A percentile compares a stretch with the other conserved stretches of the same genome.
Evolutionary conservation across 192 early-diverging fungal species (phyloP).

Genomic region (Helicostylum pulchrum): DNA sequence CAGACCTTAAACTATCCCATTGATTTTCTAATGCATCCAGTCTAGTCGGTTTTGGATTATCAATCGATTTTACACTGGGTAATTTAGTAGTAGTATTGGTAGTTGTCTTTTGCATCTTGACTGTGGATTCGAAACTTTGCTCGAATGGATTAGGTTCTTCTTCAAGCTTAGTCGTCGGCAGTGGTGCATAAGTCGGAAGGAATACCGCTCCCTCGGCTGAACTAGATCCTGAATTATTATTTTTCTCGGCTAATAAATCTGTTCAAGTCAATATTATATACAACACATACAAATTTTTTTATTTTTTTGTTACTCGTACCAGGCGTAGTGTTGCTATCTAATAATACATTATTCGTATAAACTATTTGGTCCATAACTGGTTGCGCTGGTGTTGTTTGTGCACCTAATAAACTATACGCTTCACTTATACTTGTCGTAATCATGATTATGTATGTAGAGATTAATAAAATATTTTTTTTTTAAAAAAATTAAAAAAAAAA

Average conservation of each 20-base stretch:
- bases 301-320: neutral
- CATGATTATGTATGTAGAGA: neutral
- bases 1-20: slow-evolving; percentile 61
- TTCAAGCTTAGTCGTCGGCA: slow-evolving; percentile 57
- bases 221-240: neutral
- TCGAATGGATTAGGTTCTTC: slow-evolving; percentile 90
- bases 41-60: slow-evolving; percentile 21
- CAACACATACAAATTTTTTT: neutral
- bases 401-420: too few species aligned
- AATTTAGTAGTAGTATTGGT: slow-evolving; percentile 31
- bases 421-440: neutral
- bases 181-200: slow-evolving; percentile 5
- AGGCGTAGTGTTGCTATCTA: neutral
- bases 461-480: neutral
- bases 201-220: neutral
- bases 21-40: neutral
- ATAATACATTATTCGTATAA: too few species aligned
- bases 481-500: neutral
- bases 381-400: too few species aligned
- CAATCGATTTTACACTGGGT: slow-evolving; percentile 63
- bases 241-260: slow-evolving; percentile 1
- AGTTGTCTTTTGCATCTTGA: slow-evolving; percentile 10
- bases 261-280: neutral
- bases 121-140: slow-evolving; percentile 58
- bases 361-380: too few species aligned